Evolutionary conservation across 2,329 filamentous ascomycete genomes (phyloP).

Genomic region (Cryphonectria naterciae): DNA sequence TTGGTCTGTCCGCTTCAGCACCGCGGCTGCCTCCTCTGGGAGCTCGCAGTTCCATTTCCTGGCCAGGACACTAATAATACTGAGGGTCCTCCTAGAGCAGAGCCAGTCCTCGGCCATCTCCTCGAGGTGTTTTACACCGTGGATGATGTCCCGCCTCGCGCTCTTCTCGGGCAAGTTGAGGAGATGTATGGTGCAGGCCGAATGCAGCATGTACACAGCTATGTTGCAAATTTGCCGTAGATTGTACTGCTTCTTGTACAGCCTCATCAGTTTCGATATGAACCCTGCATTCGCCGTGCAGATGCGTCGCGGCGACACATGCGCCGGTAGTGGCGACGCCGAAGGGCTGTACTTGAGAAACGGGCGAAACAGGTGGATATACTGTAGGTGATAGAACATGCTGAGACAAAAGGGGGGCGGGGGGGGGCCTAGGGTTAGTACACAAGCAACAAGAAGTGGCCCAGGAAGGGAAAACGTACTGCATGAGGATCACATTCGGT

Average conservation of each 20-base stretch:
- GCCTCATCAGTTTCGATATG: slow-evolving; percentile 90
- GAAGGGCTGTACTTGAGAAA: slow-evolving; percentile 88
- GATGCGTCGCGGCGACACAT: slow-evolving; percentile 87
- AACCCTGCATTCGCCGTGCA: slow-evolving; percentile 87
- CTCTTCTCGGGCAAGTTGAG: slow-evolving; percentile 93
- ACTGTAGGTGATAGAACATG: slow-evolving; percentile 97
- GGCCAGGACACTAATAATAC: slow-evolving; percentile 81
- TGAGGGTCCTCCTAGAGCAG: slow-evolving; percentile 81
- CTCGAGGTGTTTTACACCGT: slow-evolving; percentile 88
- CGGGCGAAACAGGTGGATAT: slow-evolving; percentile 93
- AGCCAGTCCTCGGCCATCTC: slow-evolving; percentile 96
- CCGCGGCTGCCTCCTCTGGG: slow-evolving; percentile 77
- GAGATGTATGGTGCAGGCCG: slow-evolving; percentile 91
- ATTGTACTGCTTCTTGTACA: slow-evolving; percentile 92
- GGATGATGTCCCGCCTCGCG: slow-evolving; percentile 84
- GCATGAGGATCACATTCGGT: slow-evolving; percentile 77
- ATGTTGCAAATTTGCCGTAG: slow-evolving; percentile 95
- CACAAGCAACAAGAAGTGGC: neutral
- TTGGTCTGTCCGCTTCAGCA: slow-evolving; percentile 77
- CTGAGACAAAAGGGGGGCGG: slow-evolving; percentile 48
- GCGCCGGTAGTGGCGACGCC: slow-evolving; percentile 79
- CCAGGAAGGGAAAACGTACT: slow-evolving; percentile 66
- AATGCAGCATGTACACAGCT: slow-evolving; percentile 93
- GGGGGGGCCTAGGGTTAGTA: neutral
- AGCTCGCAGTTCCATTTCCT: slow-evolving; percentile 89